Evolutionary conservation across 805 yeast species (phyloP).

Genomic region (Candida pseudofarinosa): DNA sequence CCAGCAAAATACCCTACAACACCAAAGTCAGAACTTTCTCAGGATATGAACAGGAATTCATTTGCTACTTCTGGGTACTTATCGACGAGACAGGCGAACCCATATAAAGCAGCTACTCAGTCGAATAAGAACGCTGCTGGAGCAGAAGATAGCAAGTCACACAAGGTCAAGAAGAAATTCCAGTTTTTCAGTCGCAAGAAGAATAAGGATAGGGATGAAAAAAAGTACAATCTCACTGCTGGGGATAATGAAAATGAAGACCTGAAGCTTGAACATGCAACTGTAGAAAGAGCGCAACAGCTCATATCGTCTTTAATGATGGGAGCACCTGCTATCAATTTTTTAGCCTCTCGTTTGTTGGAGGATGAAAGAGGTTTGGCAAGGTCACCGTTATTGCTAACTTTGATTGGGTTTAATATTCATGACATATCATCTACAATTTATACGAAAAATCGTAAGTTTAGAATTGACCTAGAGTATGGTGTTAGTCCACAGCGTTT

Average conservation of each 20-base stretch:
- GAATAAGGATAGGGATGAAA: conserved; percentile 20
- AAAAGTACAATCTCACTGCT: conserved; percentile 12
- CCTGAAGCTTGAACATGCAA: conserved; percentile 23
- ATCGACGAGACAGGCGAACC: background rate
- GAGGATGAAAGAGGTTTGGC: conserved; percentile 72
- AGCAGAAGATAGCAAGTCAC: conserved; percentile 13
- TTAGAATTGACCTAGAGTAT: conserved; percentile 76
- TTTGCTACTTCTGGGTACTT: background rate
- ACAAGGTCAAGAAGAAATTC: conserved; percentile 17
- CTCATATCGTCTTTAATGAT: conserved; percentile 45
- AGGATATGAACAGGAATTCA: background rate
- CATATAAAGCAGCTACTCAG: conserved; percentile 5
- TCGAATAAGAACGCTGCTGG: conserved; percentile 7
- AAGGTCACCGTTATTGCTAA: conserved; percentile 78
- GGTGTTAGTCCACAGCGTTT: conserved; percentile 79
- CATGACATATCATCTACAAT: conserved; percentile 43
- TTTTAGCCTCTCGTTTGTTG: conserved; percentile 69
- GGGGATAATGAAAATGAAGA: conserved; percentile 14
- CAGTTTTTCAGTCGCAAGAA: conserved; percentile 21
- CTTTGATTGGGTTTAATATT: conserved; percentile 65
- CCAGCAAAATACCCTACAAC: background rate
- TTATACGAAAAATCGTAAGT: conserved; percentile 41
- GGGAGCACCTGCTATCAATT: conserved; percentile 70
- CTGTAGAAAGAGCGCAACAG: conserved; percentile 34
- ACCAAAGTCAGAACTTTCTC: background rate